A percentile compares a stretch with the other conserved stretches of the same genome.
phyloP scores from a whole-genome alignment of 2,329 filamentous ascomycete genomes.

The Cladosporium cucumerinum region DNA sequence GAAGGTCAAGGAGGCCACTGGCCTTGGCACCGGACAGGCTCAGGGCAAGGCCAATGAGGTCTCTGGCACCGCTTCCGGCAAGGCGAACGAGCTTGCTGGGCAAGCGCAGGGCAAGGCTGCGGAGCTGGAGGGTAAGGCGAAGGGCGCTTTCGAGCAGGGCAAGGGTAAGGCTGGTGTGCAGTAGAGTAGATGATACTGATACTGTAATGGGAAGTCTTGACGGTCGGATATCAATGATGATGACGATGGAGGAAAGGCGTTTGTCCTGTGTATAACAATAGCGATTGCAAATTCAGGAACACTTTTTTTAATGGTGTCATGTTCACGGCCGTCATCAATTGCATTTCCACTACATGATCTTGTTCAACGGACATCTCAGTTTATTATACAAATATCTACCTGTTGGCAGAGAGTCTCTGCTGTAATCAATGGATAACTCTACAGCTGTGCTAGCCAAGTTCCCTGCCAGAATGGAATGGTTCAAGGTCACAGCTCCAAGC shows the following conservation, averaged over 20 bases:
- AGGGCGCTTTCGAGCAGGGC: constrained; percentile 44
- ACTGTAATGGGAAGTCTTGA: not conserved
- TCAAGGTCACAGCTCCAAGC: not conserved
- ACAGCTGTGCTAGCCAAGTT: not conserved
- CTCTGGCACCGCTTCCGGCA: constrained; percentile 37
- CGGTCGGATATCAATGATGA: not conserved
- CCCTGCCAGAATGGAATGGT: not conserved
- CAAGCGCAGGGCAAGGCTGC: constrained; percentile 43
- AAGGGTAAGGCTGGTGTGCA: constrained; percentile 37
- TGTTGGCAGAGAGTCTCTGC: not conserved
- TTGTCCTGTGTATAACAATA: not conserved
- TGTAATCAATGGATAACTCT: not conserved
- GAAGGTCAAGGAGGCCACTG: constrained; percentile 41
- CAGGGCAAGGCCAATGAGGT: constrained; percentile 42
- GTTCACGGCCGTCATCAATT: no score
- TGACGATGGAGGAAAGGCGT: not conserved
- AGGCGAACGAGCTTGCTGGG: constrained; percentile 39
- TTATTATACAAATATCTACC: not conserved
- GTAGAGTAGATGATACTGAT: not conserved
- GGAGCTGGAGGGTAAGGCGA: constrained; percentile 42
- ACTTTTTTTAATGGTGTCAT: no score
- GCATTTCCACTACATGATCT: not conserved
- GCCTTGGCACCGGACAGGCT: constrained; percentile 34
- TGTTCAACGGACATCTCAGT: not conserved
- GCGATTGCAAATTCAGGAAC: not conserved